A percentile compares a stretch with the other conserved stretches of the same genome.
These are phyloP conservation scores for Brettanomyces bruxellensis DNA, from an alignment of 805 yeast genomes.

Conservation along the genomic window DNA sequence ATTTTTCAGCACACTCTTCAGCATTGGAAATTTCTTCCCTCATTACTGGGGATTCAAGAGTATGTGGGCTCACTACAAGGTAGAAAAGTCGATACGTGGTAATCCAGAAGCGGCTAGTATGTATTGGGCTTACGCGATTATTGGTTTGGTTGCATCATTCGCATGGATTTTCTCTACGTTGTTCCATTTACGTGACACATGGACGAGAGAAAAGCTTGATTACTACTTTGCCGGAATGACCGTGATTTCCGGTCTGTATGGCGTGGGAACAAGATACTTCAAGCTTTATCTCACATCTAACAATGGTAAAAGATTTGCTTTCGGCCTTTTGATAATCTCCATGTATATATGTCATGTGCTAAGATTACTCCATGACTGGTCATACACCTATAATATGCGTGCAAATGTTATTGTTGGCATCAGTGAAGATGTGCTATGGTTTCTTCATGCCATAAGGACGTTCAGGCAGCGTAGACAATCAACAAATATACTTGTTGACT, in stretches of 20 bases:
- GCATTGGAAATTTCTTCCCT: conserved; percentile 60
- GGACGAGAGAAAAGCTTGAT: conserved; percentile 75
- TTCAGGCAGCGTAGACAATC: conserved; percentile 17
- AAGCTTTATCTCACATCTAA: conserved; percentile 38
- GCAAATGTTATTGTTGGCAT: conserved; percentile 78
- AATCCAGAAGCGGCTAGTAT: conserved; percentile 17
- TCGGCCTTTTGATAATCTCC: conserved; percentile 33
- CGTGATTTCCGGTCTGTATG: conserved; percentile 71
- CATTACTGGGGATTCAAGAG: conserved; percentile 42
- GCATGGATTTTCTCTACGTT: conserved; percentile 87
- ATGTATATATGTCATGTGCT: conserved; percentile 59
- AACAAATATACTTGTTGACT: conserved; percentile 11
- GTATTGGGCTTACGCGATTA: conserved; percentile 33
- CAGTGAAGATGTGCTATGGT: conserved; percentile 57
- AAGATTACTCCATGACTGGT: conserved; percentile 66
- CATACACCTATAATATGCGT: conserved; percentile 88
- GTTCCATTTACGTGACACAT: conserved; percentile 80
- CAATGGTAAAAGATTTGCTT: conserved; percentile 20
- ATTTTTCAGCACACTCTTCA: conserved; percentile 68
- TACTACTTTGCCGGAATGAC: conserved; percentile 91
- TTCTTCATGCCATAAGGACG: conserved; percentile 25
- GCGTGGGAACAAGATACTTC: conserved; percentile 51
- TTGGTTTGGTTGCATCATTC: conserved; percentile 59
- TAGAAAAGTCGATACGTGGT: conserved; percentile 10
- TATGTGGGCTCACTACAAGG: conserved; percentile 17